These are phyloP conservation scores for Ophiocordyceps camponoti-rufipedis DNA, from an alignment of 2,329 filamentous ascomycete genomes.

Conservation along the genomic window DNA sequence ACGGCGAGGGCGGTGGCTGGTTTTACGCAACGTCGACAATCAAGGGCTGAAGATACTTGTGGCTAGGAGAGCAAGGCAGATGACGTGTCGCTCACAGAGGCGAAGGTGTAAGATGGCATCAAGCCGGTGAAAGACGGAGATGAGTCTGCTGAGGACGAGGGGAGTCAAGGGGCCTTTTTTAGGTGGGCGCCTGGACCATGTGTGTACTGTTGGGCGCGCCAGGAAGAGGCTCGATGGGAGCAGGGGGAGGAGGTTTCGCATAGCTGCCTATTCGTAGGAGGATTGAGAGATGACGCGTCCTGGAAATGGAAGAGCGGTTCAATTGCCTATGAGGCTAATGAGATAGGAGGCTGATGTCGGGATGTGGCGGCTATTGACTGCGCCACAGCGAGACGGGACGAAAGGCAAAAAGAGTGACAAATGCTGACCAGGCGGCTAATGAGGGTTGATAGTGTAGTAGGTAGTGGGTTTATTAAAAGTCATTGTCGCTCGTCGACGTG, in stretches of 20 bases:
- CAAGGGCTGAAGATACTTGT: too few species aligned
- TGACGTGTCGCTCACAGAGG: background rate
- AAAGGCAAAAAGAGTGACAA: background rate
- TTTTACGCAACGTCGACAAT: background rate
- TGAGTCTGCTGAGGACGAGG: background rate
- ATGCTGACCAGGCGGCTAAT: background rate
- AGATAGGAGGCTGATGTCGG: too few species aligned
- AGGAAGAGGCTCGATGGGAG: background rate
- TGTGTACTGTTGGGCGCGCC: too few species aligned
- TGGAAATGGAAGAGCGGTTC: background rate
- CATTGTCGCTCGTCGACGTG: too few species aligned
- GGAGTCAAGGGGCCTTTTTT: background rate
- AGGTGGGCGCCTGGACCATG: background rate
- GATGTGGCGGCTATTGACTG: too few species aligned
- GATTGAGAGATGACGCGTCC: background rate
- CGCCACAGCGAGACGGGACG: background rate
- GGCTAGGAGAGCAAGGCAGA: background rate
- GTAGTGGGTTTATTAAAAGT: too few species aligned
- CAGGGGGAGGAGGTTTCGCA: background rate
- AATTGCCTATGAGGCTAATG: too few species aligned
- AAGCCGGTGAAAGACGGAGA: background rate
- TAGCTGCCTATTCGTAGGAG: background rate
- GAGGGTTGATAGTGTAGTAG: too few species aligned
- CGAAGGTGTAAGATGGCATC: background rate
- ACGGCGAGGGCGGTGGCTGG: background rate